Base-by-base conservation (phyloP, 1,284 basidiomycete genomes). In the Ceratobasidium sp. region DNA sequence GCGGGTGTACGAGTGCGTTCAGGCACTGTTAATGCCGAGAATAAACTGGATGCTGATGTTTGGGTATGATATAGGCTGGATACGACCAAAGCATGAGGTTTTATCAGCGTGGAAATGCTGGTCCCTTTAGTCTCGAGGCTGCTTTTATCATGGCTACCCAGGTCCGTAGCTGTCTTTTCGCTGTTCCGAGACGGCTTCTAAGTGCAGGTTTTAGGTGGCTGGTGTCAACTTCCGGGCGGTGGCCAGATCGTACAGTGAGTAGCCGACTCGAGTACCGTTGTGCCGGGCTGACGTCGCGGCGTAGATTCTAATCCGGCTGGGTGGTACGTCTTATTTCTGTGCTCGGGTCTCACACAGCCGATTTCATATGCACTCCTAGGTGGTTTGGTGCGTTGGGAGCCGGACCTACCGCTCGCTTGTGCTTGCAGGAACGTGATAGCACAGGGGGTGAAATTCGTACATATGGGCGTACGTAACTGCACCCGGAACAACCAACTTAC, bases 51-150 rank as follows among this genome's bases (percentile, higher is more conserved):
- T n/a, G n/a, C 34, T 37, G 9, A 37, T 34, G 16, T 9, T 7
- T 29, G 7, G 11, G 27, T 34, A 11, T 2, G 5, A 13, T 19
- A n/a, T 29, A 59, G 56, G 56, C 16, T 19, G 56, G 56, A 39
- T 59, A 59, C 56, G 56, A 59, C 56, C 37, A 31, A 16, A 31
- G 11, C 7, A 31, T 59, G 56, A 34, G 16, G n/a, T 59, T 34
- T 39, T 59, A 39, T 31, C 56, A 59, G 14, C 31, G 56, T 2
- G 56, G 56, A 16, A 37, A 37, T 19, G 27, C 27, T n/a, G 56
- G 56, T 11, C 56, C 56, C 2, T 59, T 59, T 29, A 59, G 56
- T 59, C 27, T 59, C 56, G 56, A 59, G 31, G 56, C 56, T 34
- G 56, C 56, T 6, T 59, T 59, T 22, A 2, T 59, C 29, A 31